Conservation (phyloP, 805 yeast species). For the Metschnikowia continentalis region DNA sequence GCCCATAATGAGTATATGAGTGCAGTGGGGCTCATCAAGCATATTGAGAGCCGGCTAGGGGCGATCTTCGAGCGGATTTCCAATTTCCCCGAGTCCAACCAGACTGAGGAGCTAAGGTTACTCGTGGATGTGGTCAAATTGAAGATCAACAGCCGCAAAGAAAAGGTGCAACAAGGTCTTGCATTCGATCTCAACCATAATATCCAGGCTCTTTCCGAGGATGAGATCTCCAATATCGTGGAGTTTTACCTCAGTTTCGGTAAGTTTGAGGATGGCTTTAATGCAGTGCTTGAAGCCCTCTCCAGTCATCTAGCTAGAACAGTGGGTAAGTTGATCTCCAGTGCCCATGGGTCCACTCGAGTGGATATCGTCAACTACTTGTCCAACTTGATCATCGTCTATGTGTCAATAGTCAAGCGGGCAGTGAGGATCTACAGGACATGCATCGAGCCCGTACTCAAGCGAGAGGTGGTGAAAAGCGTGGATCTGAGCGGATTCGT, state of each 20-base stretch:
- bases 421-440: constrained; percentile 53
- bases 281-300: constrained; percentile 32
- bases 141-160: constrained; percentile 36
- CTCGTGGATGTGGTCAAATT: constrained; percentile 40
- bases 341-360: constrained; percentile 41
- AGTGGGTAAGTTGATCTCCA: constrained; percentile 32
- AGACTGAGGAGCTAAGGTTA: constrained; percentile 24
- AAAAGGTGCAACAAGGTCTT: constrained; percentile 33
- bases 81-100: constrained; percentile 11
- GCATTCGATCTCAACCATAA: constrained; percentile 36
- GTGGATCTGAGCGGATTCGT: constrained; percentile 47
- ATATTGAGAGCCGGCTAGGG: constrained; percentile 31
- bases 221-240: constrained; percentile 32
- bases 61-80: constrained; percentile 26
- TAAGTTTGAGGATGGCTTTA: constrained; percentile 34
- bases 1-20: constrained; percentile 54
- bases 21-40: constrained; percentile 40
- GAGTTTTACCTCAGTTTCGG: constrained; percentile 33
- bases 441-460: constrained; percentile 42
- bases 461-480: constrained; percentile 22
- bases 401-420: constrained; percentile 35
- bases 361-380: constrained; percentile 40
- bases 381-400: constrained; percentile 36
- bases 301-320: constrained; percentile 28
- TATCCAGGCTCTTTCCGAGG: constrained; percentile 27